Conservation (phyloP, 2,329 filamentous ascomycete species). For the Curvularia verruculosa region DNA sequence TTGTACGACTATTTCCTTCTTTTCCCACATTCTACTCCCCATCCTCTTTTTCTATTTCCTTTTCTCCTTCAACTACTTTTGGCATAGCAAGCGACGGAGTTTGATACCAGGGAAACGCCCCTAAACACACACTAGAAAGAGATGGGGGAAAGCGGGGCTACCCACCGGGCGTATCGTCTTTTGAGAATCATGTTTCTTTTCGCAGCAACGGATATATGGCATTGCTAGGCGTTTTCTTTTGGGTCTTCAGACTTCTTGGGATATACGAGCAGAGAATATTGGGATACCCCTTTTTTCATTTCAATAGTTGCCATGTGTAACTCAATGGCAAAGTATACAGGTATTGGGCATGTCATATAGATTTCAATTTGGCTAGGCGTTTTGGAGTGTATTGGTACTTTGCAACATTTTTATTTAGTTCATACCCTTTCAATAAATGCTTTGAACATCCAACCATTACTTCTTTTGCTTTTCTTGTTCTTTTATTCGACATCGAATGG, state of each 20-base stretch:
- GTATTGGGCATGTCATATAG: conserved; percentile 1
- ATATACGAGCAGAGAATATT: neutral
- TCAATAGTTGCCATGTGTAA: conserved; percentile 1
- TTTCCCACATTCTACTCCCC: neutral
- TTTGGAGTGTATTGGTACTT: neutral
- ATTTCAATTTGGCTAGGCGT: neutral
- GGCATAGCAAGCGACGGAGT: conserved; percentile 22
- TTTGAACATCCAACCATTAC: neutral
- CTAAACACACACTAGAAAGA: neutral
- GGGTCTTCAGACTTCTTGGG: neutral
- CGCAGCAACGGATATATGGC: neutral
- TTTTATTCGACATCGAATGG: neutral
- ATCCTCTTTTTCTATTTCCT: neutral
- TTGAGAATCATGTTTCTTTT: neutral
- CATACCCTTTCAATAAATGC: neutral
- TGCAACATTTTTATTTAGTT: neutral
- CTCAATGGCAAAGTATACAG: neutral
- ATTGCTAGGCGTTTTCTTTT: conserved; percentile 7
- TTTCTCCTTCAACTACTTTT: neutral
- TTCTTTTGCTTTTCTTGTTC: neutral
- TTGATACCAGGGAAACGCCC: neutral
- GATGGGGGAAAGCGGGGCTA: neutral
- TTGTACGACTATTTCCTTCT: neutral
- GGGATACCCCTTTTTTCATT: neutral
- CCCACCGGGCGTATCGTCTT: neutral